phyloP scores from a whole-genome alignment of 176 grass and related monocot genomes.

The Luzula sylvatica region DNA sequence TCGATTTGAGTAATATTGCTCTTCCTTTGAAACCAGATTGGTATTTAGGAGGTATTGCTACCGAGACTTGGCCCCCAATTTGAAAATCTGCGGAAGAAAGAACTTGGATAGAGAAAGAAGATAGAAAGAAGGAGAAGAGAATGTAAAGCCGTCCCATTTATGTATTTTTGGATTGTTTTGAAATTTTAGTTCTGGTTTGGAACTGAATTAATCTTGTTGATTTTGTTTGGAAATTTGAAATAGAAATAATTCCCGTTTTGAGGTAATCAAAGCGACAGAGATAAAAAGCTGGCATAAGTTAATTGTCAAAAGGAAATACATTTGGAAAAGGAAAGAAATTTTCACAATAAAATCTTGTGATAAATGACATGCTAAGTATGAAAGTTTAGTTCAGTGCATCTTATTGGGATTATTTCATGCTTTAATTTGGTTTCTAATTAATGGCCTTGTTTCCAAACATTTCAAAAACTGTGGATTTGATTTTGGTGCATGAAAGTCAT shows the following conservation, averaged over 20 bases:
- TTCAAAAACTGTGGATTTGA: too few relatives aligned
- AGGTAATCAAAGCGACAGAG: slow-evolving; percentile 16
- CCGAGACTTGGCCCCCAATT: slow-evolving; percentile 15
- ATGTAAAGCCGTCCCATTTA: slow-evolving; percentile 11
- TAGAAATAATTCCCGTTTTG: slow-evolving; percentile 6
- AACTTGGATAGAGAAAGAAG: neutral
- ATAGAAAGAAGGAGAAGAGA: slow-evolving; percentile 11
- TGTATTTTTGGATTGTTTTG: slow-evolving; percentile 2
- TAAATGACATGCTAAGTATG: neutral
- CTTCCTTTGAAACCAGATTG: slow-evolving; percentile 22
- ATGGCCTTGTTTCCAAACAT: too few relatives aligned
- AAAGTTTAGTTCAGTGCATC: slow-evolving; percentile 2
- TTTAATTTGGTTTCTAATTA: too few relatives aligned
- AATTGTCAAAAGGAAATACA: neutral
- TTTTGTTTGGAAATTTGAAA: slow-evolving; percentile 5
- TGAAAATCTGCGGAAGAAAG: slow-evolving; percentile 16
- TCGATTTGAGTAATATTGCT: slow-evolving; percentile 18
- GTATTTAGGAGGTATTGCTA: slow-evolving; percentile 19
- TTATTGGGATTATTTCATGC: neutral
- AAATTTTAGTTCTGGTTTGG: neutral
- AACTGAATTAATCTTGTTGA: neutral
- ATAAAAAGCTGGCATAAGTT: neutral
- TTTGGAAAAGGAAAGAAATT: slow-evolving; percentile 17
- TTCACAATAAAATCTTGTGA: neutral
- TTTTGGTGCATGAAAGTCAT: too few relatives aligned